Evolutionary conservation across 1,284 basidiomycete genomes (phyloP), one percentile per base, ranked within the genome.

Genomic region (Vanrija sp.): DNA sequence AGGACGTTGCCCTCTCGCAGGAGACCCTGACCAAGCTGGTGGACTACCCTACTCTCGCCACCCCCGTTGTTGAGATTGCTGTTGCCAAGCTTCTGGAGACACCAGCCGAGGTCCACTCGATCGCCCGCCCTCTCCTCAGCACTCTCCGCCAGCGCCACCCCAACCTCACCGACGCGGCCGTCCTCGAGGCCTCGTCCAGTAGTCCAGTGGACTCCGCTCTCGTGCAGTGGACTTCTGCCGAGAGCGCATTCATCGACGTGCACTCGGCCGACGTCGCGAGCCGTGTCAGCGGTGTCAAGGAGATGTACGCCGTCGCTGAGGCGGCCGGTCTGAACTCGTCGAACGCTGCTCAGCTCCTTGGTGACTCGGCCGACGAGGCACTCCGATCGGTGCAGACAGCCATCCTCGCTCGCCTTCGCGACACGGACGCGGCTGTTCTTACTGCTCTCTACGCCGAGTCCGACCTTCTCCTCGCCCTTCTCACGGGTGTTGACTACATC

Each of bases 371-470:
- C 3, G 58, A 59, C 23, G 60, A 60, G 24, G 63, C 67, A 45
- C 50, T 60, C 16, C 41, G 49, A 1, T 71, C 71, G 6, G 60
- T 72, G n/a, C 65, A 63, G 44, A 59, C 66, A 8, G 68, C 71
- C 2, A 42, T 79, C 5, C 51, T 85, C 18, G 80, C 83, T 14
- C 82, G 88, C 2, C 68, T 88, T 3, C 80, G 84, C 45, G 91
- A 95, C 64, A 77, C 80, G 4, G 80, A 83, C 35, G 57, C 76
- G 2, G 63, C 72, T 0, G 86, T 94, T 9, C 71, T 91, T 12
- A 78, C 85, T 36, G 81, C 80, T 0, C 75, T 94, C 2, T 92
- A 92, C 68, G 73, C 76, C 1, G 69, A 79, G 6, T 75, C 83
- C 0, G 63, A 73, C 5, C 47, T 73, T 1, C 66, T 88, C 41